These are phyloP conservation scores for Carallia pectinifolia DNA, from an alignment of 345 rosid genomes.

Conservation along the genomic window DNA sequence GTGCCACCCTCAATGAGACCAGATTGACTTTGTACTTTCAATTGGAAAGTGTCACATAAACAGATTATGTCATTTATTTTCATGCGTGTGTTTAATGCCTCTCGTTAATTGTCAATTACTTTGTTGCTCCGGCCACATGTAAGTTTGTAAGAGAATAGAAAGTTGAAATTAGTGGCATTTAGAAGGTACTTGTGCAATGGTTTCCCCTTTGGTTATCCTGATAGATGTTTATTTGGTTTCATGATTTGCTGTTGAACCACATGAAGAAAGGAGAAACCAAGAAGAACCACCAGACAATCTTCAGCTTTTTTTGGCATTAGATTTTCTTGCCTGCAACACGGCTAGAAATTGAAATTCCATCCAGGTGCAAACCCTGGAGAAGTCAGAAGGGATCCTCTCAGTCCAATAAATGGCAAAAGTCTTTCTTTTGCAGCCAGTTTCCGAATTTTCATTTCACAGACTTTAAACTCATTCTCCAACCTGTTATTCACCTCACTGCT, in stretches of 20 bases:
- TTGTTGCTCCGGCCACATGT: background rate
- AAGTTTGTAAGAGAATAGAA: background rate
- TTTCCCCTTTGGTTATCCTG: constrained; percentile 15
- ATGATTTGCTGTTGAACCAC: constrained; percentile 7
- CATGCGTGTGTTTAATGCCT: background rate
- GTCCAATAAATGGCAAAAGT: constrained; percentile 24
- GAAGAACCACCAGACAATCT: background rate
- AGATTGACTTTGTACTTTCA: background rate
- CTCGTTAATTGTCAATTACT: too few species aligned
- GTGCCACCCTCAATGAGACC: background rate
- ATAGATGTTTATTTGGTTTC: constrained; percentile 5
- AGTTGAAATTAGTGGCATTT: background rate
- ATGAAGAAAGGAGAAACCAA: background rate
- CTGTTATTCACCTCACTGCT: constrained; percentile 26
- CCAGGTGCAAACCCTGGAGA: background rate
- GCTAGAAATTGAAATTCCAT: constrained; percentile 4
- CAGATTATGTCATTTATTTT: background rate
- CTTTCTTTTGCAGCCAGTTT: constrained; percentile 29
- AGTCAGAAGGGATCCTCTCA: constrained; percentile 4
- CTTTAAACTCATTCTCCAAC: constrained; percentile 31
- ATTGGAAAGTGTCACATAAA: too few species aligned
- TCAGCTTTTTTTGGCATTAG: background rate
- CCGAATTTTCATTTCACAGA: constrained; percentile 8
- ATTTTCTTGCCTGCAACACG: constrained; percentile 14
- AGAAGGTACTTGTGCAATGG: constrained; percentile 3